phyloP scores from a whole-genome alignment of 2,329 filamentous ascomycete species.

The Chrysosphaeria jannelii region DNA sequence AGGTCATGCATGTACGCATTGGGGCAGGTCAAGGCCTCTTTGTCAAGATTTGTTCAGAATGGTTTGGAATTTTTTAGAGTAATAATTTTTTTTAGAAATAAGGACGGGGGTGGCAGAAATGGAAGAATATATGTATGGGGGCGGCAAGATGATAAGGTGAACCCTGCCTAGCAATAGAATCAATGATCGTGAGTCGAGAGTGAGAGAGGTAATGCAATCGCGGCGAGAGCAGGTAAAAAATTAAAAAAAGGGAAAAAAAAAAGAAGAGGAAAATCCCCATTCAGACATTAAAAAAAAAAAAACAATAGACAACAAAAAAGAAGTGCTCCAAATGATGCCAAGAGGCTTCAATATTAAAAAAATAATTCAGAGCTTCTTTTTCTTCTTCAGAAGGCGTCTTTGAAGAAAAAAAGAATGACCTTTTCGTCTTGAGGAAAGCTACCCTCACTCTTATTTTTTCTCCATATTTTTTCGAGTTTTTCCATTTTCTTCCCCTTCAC shows the following conservation, averaged over 20 bases:
- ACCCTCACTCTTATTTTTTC: not conserved
- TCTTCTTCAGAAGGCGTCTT: too few relatives aligned
- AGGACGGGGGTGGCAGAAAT: not conserved
- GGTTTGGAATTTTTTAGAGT: not conserved
- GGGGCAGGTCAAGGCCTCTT: constrained; percentile 6
- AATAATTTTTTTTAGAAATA: not conserved
- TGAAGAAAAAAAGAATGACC: too few relatives aligned
- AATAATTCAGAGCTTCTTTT: constrained; percentile 1
- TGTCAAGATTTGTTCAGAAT: constrained; percentile 1
- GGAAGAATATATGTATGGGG: not conserved
- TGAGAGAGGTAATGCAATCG: not conserved
- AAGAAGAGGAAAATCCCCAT: not conserved
- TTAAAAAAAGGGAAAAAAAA: not conserved
- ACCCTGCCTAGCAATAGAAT: not conserved
- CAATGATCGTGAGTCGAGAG: not conserved
- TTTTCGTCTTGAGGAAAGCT: not conserved
- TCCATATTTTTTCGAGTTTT: too few relatives aligned
- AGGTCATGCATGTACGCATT: constrained; percentile 9
- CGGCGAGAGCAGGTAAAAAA: not conserved
- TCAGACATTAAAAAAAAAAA: too few relatives aligned
- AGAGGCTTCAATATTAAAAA: constrained; percentile 1
- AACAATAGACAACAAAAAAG: not conserved
- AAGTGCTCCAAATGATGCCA: constrained; percentile 2
- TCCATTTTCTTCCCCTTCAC: too few relatives aligned
- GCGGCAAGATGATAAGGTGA: not conserved